Base-by-base conservation (phyloP, 805 yeast genomes). In the Metschnikowia rubicola region DNA sequence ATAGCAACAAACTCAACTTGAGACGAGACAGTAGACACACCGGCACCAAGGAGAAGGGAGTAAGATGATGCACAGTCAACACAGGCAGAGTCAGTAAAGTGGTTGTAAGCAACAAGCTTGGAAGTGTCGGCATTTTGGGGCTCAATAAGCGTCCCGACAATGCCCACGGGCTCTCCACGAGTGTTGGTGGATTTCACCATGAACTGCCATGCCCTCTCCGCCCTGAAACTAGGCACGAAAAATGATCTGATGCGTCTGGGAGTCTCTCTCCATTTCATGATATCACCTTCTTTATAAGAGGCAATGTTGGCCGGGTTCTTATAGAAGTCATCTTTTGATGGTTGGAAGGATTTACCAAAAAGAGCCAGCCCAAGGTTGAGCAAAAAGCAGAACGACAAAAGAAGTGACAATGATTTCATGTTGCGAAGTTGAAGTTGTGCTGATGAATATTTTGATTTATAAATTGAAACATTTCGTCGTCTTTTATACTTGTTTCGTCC, bases 71-170 rank as follows among this genome's bases (percentile, higher is more conserved):
- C 48, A 42, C 64, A 62, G 35, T 58, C 50, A 10, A 39, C n/a
- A 10, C 43, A 28, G 8, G 59, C 52, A 3, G 65, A 56, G 49
- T 60, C 66, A 37, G 58, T 53, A 17, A 58, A 56, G 43, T 43
- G 45, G 35, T 58, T 61, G 41, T 54, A 60, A 13, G 59, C 55
- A 15, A 61, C 38, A 7, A 60, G 15, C 44, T 59, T 60, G 19
- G 48, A 35, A 9, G 62, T 56, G 42, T 59, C 62, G 4, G 64
- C 60, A 37, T 59, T 53, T 45, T 54, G 53, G 4, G 65, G 65
- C 36, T 58, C 51, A 11, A 59, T 43, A 2, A 60, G 36, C 3
- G 64, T 60, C 7, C 64, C 59, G 17, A 59, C 57, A 26, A 57
- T 47, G 4, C 63, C 63, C 4, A 48, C 55, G 8, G 64, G 50